Percentiles rank a stretch among this genome's conserved stretches.
phyloP scores from a whole-genome alignment of 768 basidiomycete genomes.

The Pleurotus djamor region DNA sequence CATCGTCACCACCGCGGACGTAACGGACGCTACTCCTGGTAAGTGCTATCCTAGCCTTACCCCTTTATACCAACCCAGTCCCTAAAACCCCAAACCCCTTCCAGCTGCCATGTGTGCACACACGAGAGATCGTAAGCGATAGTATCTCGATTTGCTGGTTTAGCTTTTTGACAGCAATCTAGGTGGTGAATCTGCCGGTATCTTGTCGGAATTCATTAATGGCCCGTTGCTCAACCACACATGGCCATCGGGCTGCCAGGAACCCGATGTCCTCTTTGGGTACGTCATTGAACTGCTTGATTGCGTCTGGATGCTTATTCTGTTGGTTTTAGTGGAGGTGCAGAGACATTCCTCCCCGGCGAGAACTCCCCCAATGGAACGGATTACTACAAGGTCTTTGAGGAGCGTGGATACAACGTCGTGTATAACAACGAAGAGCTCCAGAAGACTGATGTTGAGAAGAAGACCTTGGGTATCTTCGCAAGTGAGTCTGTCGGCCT shows the following conservation, averaged over 20 bases:
- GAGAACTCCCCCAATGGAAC: conserved; percentile 32
- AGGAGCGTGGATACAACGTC: conserved; percentile 36
- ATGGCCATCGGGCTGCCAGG: conserved; percentile 40
- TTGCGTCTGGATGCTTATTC: not conserved
- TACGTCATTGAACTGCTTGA: conserved; percentile 11
- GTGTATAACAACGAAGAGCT: conserved; percentile 33
- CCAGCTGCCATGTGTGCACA: conserved; percentile 38
- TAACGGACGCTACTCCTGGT: conserved; percentile 44
- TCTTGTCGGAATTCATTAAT: conserved; percentile 35
- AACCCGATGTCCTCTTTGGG: conserved; percentile 44
- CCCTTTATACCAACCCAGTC: too few species aligned
- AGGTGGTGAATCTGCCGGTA: conserved; percentile 26
- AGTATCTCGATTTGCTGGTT: not conserved
- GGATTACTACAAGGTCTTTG: conserved; percentile 40
- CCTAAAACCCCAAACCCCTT: not conserved
- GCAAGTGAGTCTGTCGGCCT: conserved; percentile 21
- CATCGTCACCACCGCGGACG: conserved; percentile 41
- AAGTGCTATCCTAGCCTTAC: conserved; percentile 1
- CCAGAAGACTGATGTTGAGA: conserved; percentile 23
- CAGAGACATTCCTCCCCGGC: conserved; percentile 39
- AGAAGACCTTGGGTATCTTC: conserved; percentile 42
- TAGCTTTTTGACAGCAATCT: not conserved
- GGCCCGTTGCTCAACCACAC: conserved; percentile 24
- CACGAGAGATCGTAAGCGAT: conserved; percentile 32
- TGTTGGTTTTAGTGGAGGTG: conserved; percentile 30